Evolutionary conservation across 2,329 filamentous ascomycete genomes (phyloP).

Genomic region (Metarhizium brunneum): DNA sequence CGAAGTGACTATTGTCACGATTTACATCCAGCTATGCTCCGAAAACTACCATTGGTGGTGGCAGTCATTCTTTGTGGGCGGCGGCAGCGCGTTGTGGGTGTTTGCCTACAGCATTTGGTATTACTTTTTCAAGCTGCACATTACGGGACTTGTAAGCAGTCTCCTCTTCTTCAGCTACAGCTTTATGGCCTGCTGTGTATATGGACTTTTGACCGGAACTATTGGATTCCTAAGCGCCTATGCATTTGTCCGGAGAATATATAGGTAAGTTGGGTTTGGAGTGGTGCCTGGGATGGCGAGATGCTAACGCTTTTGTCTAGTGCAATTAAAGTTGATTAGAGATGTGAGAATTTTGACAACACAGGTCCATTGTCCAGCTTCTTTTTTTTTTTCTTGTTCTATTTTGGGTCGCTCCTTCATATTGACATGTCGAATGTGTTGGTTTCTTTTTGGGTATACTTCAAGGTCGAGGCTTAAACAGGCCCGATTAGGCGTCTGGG

Average conservation of each 20-base stretch:
- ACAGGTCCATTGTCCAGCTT: neutral
- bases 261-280: conserved; percentile 47
- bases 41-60: conserved; percentile 94
- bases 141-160: conserved; percentile 69
- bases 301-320: conserved; percentile 19
- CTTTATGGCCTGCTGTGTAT: conserved; percentile 71
- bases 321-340: conserved; percentile 41
- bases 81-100: conserved; percentile 69
- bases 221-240: conserved; percentile 79
- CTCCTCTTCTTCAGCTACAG: conserved; percentile 82
- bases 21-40: conserved; percentile 72
- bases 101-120: conserved; percentile 80
- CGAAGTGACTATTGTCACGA: conserved; percentile 74
- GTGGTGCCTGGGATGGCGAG: neutral
- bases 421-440: neutral
- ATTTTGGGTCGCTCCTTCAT: neutral
- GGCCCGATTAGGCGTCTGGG: neutral
- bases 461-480: neutral
- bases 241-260: conserved; percentile 75
- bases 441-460: neutral
- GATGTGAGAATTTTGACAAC: neutral
- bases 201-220: conserved; percentile 72
- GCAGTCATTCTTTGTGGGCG: conserved; percentile 76
- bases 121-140: conserved; percentile 70
- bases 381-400: neutral